Evolutionary conservation across 768 basidiomycete species (phyloP).

Genomic region (Tylopilus balloui): DNA sequence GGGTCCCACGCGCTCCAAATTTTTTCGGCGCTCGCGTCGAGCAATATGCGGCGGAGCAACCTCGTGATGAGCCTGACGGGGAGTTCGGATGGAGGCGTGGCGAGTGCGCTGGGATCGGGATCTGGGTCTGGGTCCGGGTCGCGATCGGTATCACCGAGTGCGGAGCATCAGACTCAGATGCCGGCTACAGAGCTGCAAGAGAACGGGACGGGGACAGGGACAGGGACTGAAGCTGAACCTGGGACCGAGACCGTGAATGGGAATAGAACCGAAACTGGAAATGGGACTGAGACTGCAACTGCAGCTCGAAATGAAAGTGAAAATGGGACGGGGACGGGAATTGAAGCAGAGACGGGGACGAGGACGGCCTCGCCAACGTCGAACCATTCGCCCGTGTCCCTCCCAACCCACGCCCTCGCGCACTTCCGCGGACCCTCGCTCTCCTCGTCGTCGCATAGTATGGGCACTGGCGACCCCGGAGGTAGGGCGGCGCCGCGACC

Average conservation of each 20-base stretch:
- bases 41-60: constrained; percentile 19
- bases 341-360: neutral
- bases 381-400: constrained; percentile 12
- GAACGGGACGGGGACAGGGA: too few species aligned
- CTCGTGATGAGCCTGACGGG: constrained; percentile 25
- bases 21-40: constrained; percentile 13
- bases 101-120: neutral
- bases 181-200: too few species aligned
- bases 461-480: too few species aligned
- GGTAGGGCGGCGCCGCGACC: constrained; percentile 13
- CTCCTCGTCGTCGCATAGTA: neutral
- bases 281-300: too few species aligned
- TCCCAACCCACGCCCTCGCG: constrained; percentile 6
- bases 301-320: too few species aligned
- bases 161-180: neutral
- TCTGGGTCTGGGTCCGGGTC: neutral
- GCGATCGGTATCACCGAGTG: neutral
- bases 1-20: constrained; percentile 20
- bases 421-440: constrained; percentile 1
- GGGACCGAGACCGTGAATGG: too few species aligned
- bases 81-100: neutral
- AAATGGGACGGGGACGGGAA: neutral
- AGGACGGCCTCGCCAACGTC: constrained; percentile 8
- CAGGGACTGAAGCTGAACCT: too few species aligned
- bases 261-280: too few species aligned